Evolutionary conservation across 768 basidiomycete genomes (phyloP), one percentile per base, ranked within the genome.

Genomic region (Pleurotus salmoneostramineus): DNA sequence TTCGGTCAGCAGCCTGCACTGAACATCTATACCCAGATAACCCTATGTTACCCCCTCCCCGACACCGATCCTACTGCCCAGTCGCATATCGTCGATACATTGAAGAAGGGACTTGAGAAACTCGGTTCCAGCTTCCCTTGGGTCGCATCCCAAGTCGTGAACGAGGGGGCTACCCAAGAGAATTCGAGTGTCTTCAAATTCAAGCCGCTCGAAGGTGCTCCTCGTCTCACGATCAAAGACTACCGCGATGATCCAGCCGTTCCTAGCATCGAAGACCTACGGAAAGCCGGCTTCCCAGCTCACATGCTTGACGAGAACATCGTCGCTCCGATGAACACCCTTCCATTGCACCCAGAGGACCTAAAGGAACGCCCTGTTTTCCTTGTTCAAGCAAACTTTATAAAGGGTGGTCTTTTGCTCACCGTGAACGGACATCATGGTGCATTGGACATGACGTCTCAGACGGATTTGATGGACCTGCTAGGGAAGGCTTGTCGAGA

Each of bases 361-460:
- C 48, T 27, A 21, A 32, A 42, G n/a, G 50, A 56, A 5, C 57
- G 49, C n/a, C 66, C 68, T n/a, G 67, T 71, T 12, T 65, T 71
- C 36, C 50, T 63, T 33, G 36, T 68, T 2, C 69, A 71, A 63
- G 65, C 63, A 12, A 69, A 58, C 8, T 68, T 67, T 50, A 61
- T 68, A 45, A 31, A 27, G 2, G 67, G 66, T 2, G 68, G 68
- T 10, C 52, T 71, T 10, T 5, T 68, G n/a, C 62, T 71, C 31
- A 65, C 66, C 10, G 64, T 69, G 54, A 62, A 64, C 5, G 68
- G 57, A 5, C 65, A 64, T 14, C 68, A 69, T 44, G 58, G 60
- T 15, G 58, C 58, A 15, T 67, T 69, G 68, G 68, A 71, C 48
- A 67, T 69, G 65, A 64, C 62, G 0, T 67, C 67, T 11, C 68